Evolutionary conservation across 768 basidiomycete genomes (phyloP).

Genomic region (Lentinula aciculospora): DNA sequence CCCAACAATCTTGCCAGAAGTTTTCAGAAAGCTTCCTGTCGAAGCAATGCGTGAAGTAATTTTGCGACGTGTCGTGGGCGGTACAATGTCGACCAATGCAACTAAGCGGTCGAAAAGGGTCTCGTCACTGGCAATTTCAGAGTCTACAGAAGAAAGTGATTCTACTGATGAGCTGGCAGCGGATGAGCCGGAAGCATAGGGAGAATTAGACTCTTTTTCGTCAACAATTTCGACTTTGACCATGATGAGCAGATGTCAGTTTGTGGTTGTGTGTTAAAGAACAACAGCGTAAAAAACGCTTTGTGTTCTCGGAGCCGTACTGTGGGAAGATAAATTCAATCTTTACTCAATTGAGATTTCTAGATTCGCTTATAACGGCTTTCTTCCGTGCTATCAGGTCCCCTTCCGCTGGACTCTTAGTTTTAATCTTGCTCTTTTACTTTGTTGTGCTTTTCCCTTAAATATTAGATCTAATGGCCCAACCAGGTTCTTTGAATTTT

Average conservation of each 20-base stretch:
- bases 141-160: slow-evolving; percentile 77
- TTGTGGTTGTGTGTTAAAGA: background rate
- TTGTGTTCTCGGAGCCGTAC: slow-evolving; percentile 1
- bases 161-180: slow-evolving; percentile 66
- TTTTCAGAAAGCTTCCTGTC: slow-evolving; percentile 60
- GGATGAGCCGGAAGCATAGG: slow-evolving; percentile 71
- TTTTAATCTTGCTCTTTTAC: background rate
- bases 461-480: background rate
- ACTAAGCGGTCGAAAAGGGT: slow-evolving; percentile 80
- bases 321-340: background rate
- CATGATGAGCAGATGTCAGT: slow-evolving; percentile 41
- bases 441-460: background rate
- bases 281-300: background rate
- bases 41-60: slow-evolving; percentile 57
- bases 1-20: slow-evolving; percentile 67
- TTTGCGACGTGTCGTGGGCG: slow-evolving; percentile 80
- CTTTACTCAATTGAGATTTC: background rate
- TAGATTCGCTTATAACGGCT: slow-evolving; percentile 3
- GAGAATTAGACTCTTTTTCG: slow-evolving; percentile 61
- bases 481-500: background rate
- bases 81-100: slow-evolving; percentile 94
- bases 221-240: slow-evolving; percentile 92
- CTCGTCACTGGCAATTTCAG: slow-evolving; percentile 70
- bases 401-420: background rate
- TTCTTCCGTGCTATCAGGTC: background rate